Conservation (phyloP, 208 protist genomes). For the Porcisia deanei region DNA sequence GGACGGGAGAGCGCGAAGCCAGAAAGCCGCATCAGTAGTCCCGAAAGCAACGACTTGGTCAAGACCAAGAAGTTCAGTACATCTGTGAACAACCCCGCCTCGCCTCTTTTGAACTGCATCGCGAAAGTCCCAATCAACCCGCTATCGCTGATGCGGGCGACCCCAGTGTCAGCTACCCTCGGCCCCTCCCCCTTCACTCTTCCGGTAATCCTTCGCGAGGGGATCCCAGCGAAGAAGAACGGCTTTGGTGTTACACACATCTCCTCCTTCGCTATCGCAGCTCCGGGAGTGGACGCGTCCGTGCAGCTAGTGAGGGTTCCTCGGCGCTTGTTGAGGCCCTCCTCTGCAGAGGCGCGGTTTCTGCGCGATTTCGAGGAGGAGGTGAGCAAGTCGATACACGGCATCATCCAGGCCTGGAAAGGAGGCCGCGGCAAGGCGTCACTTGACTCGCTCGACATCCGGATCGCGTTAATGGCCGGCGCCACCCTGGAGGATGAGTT, state of each 20-base stretch:
- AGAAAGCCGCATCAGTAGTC: background rate
- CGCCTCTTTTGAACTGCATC: conserved; percentile 19
- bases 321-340: conserved; percentile 19
- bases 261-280: background rate
- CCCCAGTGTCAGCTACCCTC: conserved; percentile 8
- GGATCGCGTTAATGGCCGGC: conserved; percentile 7
- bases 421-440: conserved; percentile 9
- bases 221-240: conserved; percentile 8
- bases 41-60: background rate
- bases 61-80: conserved; percentile 1
- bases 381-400: conserved; percentile 25
- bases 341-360: conserved; percentile 24
- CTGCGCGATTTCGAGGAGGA: conserved; percentile 33
- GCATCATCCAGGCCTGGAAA: background rate
- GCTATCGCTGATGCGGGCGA: conserved; percentile 21
- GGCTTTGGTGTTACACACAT: no score
- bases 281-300: conserved; percentile 7
- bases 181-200: conserved; percentile 15
- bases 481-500: conserved; percentile 24
- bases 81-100: background rate
- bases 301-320: conserved; percentile 30
- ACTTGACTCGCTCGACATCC: conserved; percentile 11
- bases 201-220: conserved; percentile 12
- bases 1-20: background rate
- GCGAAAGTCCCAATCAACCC: background rate